Base-by-base conservation (phyloP, 1,139 yeast species). In the Zygosaccharomyces sapae region DNA sequence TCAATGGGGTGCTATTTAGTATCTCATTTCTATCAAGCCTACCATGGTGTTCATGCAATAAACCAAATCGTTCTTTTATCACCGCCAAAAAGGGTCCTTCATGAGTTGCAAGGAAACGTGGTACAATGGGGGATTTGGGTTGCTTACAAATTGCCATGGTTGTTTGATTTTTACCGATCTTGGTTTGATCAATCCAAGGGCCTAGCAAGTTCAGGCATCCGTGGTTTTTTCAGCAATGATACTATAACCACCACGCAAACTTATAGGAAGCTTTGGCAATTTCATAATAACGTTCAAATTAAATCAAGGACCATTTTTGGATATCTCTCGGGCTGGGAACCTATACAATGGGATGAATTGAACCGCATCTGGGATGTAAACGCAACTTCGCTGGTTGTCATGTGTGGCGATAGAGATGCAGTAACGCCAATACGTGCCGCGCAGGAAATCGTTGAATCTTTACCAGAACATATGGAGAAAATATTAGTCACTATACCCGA, bases 1-100 rank as follows among this genome's bases (percentile, higher is more conserved):
- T 63, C 68, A 2, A 58, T 62, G 63, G 68, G 68, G 0, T 59
- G 65, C 40, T 56, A 57, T 36, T 34, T 63, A 8, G 43, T 56
- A 2, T 31, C 58, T 5, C 67, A 63, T 37, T 52, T 55, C 25
- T 42, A 47, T 4, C 24, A 39, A 19, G 22, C 20, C n/a, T 55
- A 38, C 34, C 31, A 25, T 22, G 41, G 33, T 2, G 13, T 38
- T 2, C 49, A 38, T 42, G 13, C 25, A 1, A 38, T 55, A 6
- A 33, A 48, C 1, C 45, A 49, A 22, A 7, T 57, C 4, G 41
- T 56, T 3, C 43, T 62, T 7, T 41, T 60, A 38, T 42, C 65
- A 4, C 65, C 66, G 3, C 65, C 67, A 2, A 52, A 56, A 5
- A 59, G 58, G n/a, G 37, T 47, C 19, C 38, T 59, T 7, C 46